Conservation (phyloP, 352 stramenopile species). For the Phytophthora citrophthora region DNA sequence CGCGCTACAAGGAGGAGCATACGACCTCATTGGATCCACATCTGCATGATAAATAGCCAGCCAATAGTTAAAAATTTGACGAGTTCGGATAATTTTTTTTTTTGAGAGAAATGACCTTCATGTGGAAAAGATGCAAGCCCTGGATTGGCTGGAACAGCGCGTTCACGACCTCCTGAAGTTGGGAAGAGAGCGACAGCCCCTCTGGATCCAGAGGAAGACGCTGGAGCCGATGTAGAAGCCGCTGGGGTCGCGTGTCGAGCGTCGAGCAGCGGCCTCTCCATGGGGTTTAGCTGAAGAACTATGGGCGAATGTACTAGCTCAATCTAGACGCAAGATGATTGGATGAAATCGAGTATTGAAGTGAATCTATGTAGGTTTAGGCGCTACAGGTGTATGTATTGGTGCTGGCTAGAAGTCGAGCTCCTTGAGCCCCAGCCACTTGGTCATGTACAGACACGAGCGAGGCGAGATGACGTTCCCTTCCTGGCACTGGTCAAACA, state of each 20-base stretch:
- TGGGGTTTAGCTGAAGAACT: conserved; percentile 3
- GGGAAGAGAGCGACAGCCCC: conserved; percentile 16
- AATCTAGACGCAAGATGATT: conserved; percentile 12
- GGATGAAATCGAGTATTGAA: conserved; percentile 23
- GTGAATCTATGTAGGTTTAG: conserved; percentile 19
- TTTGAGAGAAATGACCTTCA: conserved; percentile 23
- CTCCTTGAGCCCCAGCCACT: conserved; percentile 92
- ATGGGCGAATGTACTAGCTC: not conserved
- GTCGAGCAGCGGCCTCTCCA: conserved; percentile 34
- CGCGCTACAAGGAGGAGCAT: conserved; percentile 13
- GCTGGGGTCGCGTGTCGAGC: conserved; percentile 1
- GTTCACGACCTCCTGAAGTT: conserved; percentile 13
- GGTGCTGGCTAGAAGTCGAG: conserved; percentile 67
- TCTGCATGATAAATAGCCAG: conserved; percentile 14
- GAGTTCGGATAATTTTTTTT: not conserved
- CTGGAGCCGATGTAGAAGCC: not conserved
- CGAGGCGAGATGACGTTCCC: conserved; percentile 91
- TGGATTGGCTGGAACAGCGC: conserved; percentile 17
- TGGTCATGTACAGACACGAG: conserved; percentile 92
- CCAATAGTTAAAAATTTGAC: not conserved
- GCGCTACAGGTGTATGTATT: not conserved
- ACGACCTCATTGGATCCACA: conserved; percentile 26
- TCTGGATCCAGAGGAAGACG: conserved; percentile 19
- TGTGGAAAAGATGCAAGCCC: conserved; percentile 31
- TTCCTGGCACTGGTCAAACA: conserved; percentile 92